phyloP scores from a whole-genome alignment of 169 alveolate genomes.

The Eimeria necatrix region DNA sequence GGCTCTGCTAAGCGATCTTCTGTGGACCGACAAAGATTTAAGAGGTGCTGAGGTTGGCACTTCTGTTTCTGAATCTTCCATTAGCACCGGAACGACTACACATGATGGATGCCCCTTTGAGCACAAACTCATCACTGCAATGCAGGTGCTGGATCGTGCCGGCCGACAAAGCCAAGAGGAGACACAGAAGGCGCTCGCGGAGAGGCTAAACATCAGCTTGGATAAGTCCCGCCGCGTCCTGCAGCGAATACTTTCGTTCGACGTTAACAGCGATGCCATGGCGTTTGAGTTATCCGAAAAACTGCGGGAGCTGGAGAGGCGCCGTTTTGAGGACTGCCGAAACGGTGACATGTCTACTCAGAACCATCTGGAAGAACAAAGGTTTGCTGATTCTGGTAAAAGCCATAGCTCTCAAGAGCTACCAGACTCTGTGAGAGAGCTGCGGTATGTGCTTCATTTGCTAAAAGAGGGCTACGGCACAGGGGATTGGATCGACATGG shows the following conservation, averaged over 20 bases:
- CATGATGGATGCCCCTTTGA: not conserved
- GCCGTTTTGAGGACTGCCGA: not conserved
- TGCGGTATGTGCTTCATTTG: constrained; percentile 14
- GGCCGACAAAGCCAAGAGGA: constrained; percentile 39
- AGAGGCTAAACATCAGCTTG: constrained; percentile 22
- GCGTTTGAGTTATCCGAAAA: constrained; percentile 17
- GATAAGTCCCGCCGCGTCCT: constrained; percentile 6
- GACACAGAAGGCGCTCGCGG: constrained; percentile 26
- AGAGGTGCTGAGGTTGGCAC: not conserved
- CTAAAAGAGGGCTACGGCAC: constrained; percentile 53
- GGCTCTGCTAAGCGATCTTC: constrained; percentile 71
- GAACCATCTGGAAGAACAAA: not conserved
- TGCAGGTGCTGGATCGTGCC: constrained; percentile 71
- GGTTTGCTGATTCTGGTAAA: not conserved
- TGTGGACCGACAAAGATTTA: constrained; percentile 40
- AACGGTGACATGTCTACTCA: not conserved
- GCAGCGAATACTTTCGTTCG: constrained; percentile 45
- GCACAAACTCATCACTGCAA: constrained; percentile 26
- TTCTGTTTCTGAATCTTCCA: not conserved
- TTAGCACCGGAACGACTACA: not conserved
- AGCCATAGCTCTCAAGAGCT: not conserved
- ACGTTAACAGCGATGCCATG: constrained; percentile 34
- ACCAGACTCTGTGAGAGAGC: constrained; percentile 34
- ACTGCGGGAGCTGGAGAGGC: not conserved
- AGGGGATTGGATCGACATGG: constrained; percentile 72